Percentiles rank a stretch among this genome's conserved stretches.
Conservation (phyloP, 2,329 filamentous ascomycete genomes). For the Phialemoniopsis sp. region DNA sequence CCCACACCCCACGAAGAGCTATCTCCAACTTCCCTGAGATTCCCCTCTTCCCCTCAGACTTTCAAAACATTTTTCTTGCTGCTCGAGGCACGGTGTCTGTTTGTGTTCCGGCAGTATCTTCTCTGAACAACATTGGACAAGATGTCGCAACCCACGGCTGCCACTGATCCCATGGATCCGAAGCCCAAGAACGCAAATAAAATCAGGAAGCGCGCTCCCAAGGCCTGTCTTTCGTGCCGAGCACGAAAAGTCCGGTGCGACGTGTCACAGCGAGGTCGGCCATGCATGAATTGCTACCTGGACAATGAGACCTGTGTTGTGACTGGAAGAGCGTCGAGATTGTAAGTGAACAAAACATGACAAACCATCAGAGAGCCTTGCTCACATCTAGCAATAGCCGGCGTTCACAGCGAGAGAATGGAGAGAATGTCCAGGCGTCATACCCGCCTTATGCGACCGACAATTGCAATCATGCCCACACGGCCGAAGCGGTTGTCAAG, state of each 20-base stretch:
- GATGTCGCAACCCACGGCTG: background rate
- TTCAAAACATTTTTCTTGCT: too few species aligned
- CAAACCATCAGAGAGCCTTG: background rate
- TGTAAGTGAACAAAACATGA: conserved; percentile 21
- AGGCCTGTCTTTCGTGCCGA: conserved; percentile 46
- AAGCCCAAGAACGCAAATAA: conserved; percentile 27
- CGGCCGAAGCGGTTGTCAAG: conserved; percentile 20
- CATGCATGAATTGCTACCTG: conserved; percentile 49
- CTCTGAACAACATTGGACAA: too few species aligned
- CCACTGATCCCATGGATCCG: conserved; percentile 13
- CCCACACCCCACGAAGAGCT: too few species aligned
- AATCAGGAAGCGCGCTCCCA: conserved; percentile 40
- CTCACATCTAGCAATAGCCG: conserved; percentile 13
- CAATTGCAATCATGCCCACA: conserved; percentile 15
- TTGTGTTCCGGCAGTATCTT: too few species aligned
- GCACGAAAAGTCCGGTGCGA: conserved; percentile 48
- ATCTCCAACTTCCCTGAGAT: too few species aligned
- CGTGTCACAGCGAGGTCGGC: conserved; percentile 41
- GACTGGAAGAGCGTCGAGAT: conserved; percentile 31
- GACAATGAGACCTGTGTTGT: conserved; percentile 40
- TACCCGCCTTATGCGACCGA: conserved; percentile 21
- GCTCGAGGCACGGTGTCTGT: too few species aligned
- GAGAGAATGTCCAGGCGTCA: conserved; percentile 19
- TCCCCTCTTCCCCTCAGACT: too few species aligned
- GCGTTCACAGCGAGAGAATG: conserved; percentile 19